phyloP scores from a whole-genome alignment of 352 stramenopile species.

The Pythium scleroteichum region DNA sequence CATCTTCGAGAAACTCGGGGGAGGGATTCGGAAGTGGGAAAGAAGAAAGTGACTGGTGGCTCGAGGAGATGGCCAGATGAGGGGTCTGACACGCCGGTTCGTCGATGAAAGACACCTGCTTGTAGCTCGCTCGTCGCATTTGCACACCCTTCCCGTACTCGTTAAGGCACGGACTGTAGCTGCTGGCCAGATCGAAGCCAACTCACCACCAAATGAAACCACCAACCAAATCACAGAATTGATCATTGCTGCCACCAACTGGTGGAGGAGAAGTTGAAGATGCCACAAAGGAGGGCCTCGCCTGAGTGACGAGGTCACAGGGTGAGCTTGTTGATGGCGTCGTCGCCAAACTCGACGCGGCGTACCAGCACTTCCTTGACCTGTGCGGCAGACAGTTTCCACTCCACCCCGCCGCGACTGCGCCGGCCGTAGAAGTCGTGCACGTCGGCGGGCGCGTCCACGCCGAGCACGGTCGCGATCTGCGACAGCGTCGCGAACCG shows the following conservation, averaged over 20 bases:
- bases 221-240: conserved; percentile 10
- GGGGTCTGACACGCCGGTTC: no score
- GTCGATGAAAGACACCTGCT: no score
- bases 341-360: conserved; percentile 77
- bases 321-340: conserved; percentile 61
- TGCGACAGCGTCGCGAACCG: conserved; percentile 66
- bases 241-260: conserved; percentile 6
- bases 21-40: no score
- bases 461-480: conserved; percentile 67
- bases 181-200: not conserved
- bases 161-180: not conserved
- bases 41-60: no score
- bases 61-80: no score
- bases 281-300: not conserved
- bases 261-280: conserved; percentile 14
- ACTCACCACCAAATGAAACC: not conserved
- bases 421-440: conserved; percentile 72
- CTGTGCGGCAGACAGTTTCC: conserved; percentile 62
- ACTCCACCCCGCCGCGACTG: conserved; percentile 65
- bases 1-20: no score
- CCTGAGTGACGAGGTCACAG: conserved; percentile 19
- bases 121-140: no score
- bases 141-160: not conserved
- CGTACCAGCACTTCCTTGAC: conserved; percentile 77
- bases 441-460: conserved; percentile 73